Conservation (phyloP, 495 filamentous ascomycete genomes). For the Lasiosphaeria hispida region DNA sequence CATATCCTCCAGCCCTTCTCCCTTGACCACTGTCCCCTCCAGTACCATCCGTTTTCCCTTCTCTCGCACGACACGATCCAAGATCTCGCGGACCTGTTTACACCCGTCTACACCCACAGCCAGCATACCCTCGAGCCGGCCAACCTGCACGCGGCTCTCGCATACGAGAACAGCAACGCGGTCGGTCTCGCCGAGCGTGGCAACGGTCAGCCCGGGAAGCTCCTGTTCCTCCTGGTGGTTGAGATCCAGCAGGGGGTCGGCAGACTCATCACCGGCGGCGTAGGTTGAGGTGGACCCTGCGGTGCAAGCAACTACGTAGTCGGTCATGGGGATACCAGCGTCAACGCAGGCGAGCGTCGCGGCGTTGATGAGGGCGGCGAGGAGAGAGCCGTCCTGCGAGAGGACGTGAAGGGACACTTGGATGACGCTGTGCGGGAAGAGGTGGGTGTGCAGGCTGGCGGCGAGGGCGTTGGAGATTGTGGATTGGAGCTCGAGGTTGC, state of each 20-base stretch:
- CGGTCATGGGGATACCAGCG: slow-evolving; percentile 90
- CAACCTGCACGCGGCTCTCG: slow-evolving; percentile 77
- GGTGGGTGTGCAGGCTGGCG: slow-evolving; percentile 71
- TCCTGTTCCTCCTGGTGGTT: slow-evolving; percentile 86
- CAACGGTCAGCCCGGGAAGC: slow-evolving; percentile 83
- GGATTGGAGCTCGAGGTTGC: slow-evolving; percentile 74
- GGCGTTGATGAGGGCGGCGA: slow-evolving; percentile 88
- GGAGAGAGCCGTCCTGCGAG: slow-evolving; percentile 84
- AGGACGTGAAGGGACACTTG: slow-evolving; percentile 79
- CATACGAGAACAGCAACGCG: slow-evolving; percentile 76
- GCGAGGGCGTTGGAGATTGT: slow-evolving; percentile 73
- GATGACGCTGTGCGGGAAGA: slow-evolving; percentile 88
- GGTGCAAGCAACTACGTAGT: slow-evolving; percentile 86
- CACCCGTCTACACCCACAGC: slow-evolving; percentile 91
- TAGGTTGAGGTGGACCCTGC: slow-evolving; percentile 72
- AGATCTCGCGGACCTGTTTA: slow-evolving; percentile 73
- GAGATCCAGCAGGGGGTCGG: slow-evolving; percentile 86
- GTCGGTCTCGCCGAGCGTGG: slow-evolving; percentile 67
- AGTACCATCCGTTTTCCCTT: slow-evolving; percentile 64
- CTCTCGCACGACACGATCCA: slow-evolving; percentile 66
- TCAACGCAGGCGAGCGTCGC: slow-evolving; percentile 90
- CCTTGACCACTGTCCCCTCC: slow-evolving; percentile 50
- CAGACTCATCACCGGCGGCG: slow-evolving; percentile 59
- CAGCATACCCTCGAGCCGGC: slow-evolving; percentile 83
- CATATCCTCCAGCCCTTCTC: slow-evolving; percentile 41